phyloP scores from a whole-genome alignment of 768 basidiomycete genomes.

The Cystoderma amianthinum region DNA sequence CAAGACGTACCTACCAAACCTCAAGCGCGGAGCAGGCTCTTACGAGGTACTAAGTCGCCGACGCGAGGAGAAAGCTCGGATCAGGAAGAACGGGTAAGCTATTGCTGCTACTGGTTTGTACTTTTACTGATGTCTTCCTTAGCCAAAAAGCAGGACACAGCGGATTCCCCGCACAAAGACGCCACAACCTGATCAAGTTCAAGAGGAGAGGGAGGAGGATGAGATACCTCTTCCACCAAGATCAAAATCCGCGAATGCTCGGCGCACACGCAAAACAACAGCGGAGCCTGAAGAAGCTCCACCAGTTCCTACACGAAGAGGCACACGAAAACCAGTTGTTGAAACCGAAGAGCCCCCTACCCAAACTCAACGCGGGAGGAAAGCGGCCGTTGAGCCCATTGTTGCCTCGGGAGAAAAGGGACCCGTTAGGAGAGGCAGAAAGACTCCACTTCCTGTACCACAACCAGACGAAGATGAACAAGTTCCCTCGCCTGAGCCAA shows the following conservation, averaged over 20 bases:
- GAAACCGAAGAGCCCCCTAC: conserved; percentile 4
- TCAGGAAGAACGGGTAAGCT: too few species aligned
- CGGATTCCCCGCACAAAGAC: neutral
- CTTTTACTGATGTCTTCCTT: too few species aligned
- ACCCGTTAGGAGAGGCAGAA: conserved; percentile 12
- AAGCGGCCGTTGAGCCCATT: conserved; percentile 10
- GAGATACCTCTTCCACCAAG: conserved; percentile 1
- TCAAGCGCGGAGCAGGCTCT: neutral
- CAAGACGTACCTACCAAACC: too few species aligned
- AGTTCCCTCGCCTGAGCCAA: neutral
- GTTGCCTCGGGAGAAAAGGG: conserved; percentile 7
- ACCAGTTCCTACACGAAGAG: neutral
- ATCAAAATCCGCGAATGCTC: conserved; percentile 8
- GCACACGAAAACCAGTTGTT: conserved; percentile 1
- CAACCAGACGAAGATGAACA: neutral
- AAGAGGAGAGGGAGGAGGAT: conserved; percentile 1
- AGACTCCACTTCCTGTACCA: neutral
- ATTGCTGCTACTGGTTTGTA: too few species aligned
- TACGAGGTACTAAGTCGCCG: neutral
- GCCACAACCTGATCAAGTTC: neutral
- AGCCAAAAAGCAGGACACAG: too few species aligned
- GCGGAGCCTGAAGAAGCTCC: conserved; percentile 14
- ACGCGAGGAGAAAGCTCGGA: neutral
- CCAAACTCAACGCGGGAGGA: conserved; percentile 11
- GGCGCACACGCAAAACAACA: conserved; percentile 17